Evolutionary conservation across 2,329 filamentous ascomycete species (phyloP), one percentile per base, ranked within the genome.

Genomic region (Pseudocercospora fuligena): DNA sequence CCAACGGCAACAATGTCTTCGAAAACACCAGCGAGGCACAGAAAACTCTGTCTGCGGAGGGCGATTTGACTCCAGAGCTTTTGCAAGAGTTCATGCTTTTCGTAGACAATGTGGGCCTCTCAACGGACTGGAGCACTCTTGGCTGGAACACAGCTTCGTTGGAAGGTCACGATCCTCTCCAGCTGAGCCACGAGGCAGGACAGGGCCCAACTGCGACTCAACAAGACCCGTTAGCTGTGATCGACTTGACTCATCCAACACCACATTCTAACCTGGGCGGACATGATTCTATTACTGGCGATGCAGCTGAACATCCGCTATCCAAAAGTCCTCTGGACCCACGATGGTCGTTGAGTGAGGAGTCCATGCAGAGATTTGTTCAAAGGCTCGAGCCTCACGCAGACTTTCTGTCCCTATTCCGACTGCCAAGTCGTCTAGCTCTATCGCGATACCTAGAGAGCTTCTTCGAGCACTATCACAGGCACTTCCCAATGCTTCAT

Each of bases 401-500:
- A 19, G 36, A 36, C 12, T 40, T 40, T 21, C n/a, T 59, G 7
- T 9, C 36, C 7, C 8, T 31, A 2, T 21, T n/a, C 25, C n/a
- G 14, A 11, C 6, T 65, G 2, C 63, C 63, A 21, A 61, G 58
- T 43, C 53, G 54, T 7, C 59, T 43, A 21, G 59, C 63, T 7
- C 21, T 65, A n/a, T 58, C 63, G 1, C 58, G 63, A 14, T 65
- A 65, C 51, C 29, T 65, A n/a, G 58, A 65, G 46, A 36, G 49
- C 33, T 65, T 61, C 54, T 33, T 49, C 8, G 59, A 61, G 21
- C 43, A 31, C 23, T 78, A 77, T 47, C 76, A 78, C 16, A 74
- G 73, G 11, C 76, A 78, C 60, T 75, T 77, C 16, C 76, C 76
- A 0, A 77, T 78, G 62, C 75, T 78, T 14, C 76, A 78, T 49